Conservation (phyloP, 768 basidiomycete species). For the Boletus patriciae region DNA sequence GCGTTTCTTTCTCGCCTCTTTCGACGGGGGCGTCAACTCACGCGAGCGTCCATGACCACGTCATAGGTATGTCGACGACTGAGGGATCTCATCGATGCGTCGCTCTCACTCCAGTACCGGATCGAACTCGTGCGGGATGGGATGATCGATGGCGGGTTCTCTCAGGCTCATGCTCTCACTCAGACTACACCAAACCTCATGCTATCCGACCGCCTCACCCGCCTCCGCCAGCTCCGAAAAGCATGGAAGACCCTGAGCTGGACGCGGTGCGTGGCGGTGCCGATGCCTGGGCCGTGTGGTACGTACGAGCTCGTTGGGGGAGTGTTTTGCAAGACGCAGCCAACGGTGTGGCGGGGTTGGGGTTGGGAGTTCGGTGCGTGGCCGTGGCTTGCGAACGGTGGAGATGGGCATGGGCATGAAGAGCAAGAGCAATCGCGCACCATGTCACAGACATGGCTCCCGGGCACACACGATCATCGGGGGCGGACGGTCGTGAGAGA, state of each 20-base stretch:
- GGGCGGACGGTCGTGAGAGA: conserved; percentile 23
- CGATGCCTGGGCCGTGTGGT: conserved; percentile 38
- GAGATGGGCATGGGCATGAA: not conserved
- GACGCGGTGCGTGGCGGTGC: conserved; percentile 22
- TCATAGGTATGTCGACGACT: conserved; percentile 24
- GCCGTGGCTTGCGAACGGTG: not conserved
- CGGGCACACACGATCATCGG: conserved; percentile 1
- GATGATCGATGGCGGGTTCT: conserved; percentile 26
- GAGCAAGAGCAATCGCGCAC: conserved; percentile 20
- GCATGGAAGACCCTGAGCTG: conserved; percentile 38
- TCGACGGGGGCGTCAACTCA: not conserved
- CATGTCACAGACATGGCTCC: conserved; percentile 25
- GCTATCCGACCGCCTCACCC: conserved; percentile 30
- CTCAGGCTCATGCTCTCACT: not conserved
- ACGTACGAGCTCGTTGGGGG: conserved; percentile 66
- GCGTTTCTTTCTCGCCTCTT: not conserved
- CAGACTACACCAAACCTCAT: not conserved
- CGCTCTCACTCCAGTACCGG: conserved; percentile 37
- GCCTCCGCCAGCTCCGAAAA: conserved; percentile 35
- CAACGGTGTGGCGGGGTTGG: not conserved
- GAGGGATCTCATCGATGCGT: conserved; percentile 23
- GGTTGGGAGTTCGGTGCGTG: not conserved
- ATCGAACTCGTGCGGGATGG: conserved; percentile 43
- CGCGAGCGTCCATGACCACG: not conserved
- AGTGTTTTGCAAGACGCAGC: conserved; percentile 48